Base-by-base conservation (phyloP, 306 rosid genomes). In the Malus orientalis region DNA sequence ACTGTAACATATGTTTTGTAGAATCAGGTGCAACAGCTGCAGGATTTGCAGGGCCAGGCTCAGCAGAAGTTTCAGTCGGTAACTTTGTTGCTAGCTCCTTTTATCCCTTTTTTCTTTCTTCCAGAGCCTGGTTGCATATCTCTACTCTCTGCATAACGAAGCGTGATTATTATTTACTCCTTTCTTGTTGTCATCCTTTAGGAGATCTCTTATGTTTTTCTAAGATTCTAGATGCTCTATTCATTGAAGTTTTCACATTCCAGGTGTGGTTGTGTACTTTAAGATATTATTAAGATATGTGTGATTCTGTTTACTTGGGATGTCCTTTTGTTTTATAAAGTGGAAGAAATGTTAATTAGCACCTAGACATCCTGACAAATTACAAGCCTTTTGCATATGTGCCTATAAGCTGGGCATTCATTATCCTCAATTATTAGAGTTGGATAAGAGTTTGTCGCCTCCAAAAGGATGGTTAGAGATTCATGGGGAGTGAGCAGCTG, bases 31-130 rank as follows among this genome's bases (percentile, higher is more conserved):
- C 78, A 76, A 32, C 78, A 84, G 79, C 75, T 82, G 78, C 86
- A 84, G 79, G 85, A 83, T 79, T 82, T 88, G 78, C 87, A 85
- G 53, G 82, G 87, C 59, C 87, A 83, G 78, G 23, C 82, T 78
- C 87, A 76, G 69, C 87, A 78, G 75, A 86, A 86, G 74, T 86
- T 86, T 78, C 85, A 76, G 40, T 38, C 81, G 59, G 83, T 80
- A 81, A 76, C 51, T 76, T 71, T 67, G 16, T 77, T 22, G 27
- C 71, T 55, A 29, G 4, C 33, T 78, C 25, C 3, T 10, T 54
- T 12, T 30, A 29, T 7, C 19, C 33, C 14, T 18, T 13, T 3
- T 20, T 3, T 19, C 53, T 59, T 73, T 49, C 7, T 65, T 63
- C 70, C n/a, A n/a, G 44, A 51, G 63, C 62, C 20, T 53, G 30